Evolutionary conservation across 106 monocot species (phyloP), one percentile per base, ranked within the genome.

Genomic region (Platanthera zijinensis): DNA sequence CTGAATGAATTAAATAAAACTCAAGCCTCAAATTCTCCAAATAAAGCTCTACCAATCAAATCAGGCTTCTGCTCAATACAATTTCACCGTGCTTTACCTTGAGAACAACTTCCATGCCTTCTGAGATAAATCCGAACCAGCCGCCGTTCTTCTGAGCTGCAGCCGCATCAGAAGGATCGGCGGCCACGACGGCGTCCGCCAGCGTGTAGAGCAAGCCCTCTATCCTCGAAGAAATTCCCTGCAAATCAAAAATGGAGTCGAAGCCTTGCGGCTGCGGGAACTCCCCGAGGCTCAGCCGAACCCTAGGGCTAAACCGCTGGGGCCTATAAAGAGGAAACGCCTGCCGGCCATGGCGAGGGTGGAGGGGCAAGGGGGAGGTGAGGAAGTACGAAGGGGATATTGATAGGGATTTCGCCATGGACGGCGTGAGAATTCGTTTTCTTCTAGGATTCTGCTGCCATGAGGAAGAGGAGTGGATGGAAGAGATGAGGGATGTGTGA

Each of bases 91-190:
- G 48, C 39, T 25, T 25, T 73, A 94, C 94, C 97, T 99, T 94
- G 15, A 99, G 87, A 14, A 99, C 92, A 5, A 92, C 86, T 81
- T 99, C 97, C 97, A 99, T 90, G 76, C 85, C 86, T 0, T 99
- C 97, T 4, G 94, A 89, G 28, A 99, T 92, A 83, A 94, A 99
- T 74, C 93, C 91, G 68, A 99, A 94, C 94, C 97, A 99, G 5
- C 97, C 94, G 5, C 97, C 89, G 73, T 74, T 91, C 81, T 93
- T 97, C 86, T 97, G 93, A 46, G 48, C 84, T 52, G 79, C 80
- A 32, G 80, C 52, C 3, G 69, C 69, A 22, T 63, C 82, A 45
- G 72, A 47, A 45, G 85, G 83, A 48, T 77, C 89, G 18, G 88
- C 82, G 2, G 80, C 90, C 13, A 90, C 90, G 8, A 90, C 90